Conservation (phyloP, 1,284 basidiomycete genomes). For the Phylloporus sp. region DNA sequence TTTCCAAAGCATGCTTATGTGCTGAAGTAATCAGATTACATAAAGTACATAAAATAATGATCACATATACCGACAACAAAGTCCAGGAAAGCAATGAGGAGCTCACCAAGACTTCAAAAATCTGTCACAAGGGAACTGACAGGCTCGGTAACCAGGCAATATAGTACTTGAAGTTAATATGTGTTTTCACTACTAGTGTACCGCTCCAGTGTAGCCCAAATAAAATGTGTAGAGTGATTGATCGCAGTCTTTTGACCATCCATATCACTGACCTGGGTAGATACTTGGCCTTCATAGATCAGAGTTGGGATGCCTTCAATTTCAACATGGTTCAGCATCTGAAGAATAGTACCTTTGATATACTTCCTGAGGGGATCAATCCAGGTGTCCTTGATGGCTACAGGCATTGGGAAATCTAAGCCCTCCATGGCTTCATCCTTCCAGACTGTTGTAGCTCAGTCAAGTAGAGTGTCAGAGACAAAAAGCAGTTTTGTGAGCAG, state of each 20-base stretch:
- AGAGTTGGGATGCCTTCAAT: neutral
- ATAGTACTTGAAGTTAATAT: neutral
- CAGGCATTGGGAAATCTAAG: neutral
- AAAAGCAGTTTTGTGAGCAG: neutral
- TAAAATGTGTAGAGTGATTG: neutral
- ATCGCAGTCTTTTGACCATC: too few relatives aligned
- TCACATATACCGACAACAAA: neutral
- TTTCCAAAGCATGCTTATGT: neutral
- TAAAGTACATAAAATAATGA: neutral
- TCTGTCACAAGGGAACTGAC: neutral
- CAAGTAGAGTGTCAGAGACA: neutral
- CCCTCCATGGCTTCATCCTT: neutral
- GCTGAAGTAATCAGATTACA: neutral
- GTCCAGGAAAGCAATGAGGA: neutral
- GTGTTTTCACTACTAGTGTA: neutral
- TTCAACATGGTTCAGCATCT: neutral
- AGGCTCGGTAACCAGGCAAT: neutral
- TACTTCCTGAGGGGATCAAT: neutral
- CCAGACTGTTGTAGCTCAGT: neutral
- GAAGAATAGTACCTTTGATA: neutral
- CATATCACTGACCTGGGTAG: too few relatives aligned
- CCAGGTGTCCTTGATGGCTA: neutral
- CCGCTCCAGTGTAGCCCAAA: neutral
- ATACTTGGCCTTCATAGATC: neutral
- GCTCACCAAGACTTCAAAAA: neutral